Conservation (phyloP, 768 basidiomycete species). For the Phanerodontia chrysosporium region DNA sequence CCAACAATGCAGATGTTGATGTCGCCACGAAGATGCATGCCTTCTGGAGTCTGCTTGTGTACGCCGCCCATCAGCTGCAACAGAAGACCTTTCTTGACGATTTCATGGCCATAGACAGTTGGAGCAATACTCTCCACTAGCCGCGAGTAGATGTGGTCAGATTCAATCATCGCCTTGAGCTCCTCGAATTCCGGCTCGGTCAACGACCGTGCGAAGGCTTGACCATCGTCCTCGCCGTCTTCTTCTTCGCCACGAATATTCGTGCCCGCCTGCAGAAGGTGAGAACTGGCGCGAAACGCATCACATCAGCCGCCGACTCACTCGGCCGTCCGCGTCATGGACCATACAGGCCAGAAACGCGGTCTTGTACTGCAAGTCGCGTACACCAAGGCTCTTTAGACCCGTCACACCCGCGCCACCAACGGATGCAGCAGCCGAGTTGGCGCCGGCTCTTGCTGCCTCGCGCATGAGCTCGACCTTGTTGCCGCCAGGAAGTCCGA, state of each 20-base stretch:
- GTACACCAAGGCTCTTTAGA: constrained; percentile 88
- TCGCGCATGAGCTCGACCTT: constrained; percentile 88
- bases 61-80: constrained; percentile 98
- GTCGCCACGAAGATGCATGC: constrained; percentile 97
- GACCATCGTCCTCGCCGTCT: constrained; percentile 67
- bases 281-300: background rate
- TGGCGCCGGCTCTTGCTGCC: constrained; percentile 60
- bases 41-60: constrained; percentile 93
- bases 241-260: constrained; percentile 91
- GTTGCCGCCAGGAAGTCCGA: constrained; percentile 93
- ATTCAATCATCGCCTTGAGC: constrained; percentile 89
- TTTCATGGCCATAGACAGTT: constrained; percentile 97
- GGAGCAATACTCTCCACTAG: constrained; percentile 95
- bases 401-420: constrained; percentile 87
- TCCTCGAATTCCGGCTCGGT: constrained; percentile 96
- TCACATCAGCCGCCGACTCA: constrained; percentile 41
- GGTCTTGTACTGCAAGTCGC: constrained; percentile 97
- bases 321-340: constrained; percentile 82
- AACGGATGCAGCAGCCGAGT: constrained; percentile 55
- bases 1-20: constrained; percentile 98
- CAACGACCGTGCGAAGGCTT: constrained; percentile 83
- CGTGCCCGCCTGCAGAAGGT: constrained; percentile 56
- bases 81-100: constrained; percentile 95
- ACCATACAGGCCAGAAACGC: constrained; percentile 99
- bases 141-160: constrained; percentile 91